These are phyloP conservation scores for Dactylellina sp. DNA, from an alignment of 2,329 filamentous ascomycete genomes.

Conservation along the genomic window DNA sequence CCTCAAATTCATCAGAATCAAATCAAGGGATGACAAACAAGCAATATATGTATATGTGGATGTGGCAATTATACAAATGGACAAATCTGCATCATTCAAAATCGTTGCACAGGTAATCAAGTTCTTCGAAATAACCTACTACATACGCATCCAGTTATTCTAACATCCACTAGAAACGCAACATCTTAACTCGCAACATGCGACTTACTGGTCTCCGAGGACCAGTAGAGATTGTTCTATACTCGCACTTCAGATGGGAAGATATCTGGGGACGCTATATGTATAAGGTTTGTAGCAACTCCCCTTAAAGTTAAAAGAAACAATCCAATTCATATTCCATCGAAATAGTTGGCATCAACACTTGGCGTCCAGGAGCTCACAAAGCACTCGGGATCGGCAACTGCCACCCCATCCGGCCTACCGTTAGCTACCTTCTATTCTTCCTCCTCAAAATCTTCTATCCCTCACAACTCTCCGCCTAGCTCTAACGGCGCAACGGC, in stretches of 20 bases:
- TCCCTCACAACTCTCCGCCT: too few relatives aligned
- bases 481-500: too few relatives aligned
- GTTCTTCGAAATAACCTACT: too few relatives aligned
- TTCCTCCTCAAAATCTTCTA: too few relatives aligned
- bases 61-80: not conserved
- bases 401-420: too few relatives aligned
- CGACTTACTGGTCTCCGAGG: not conserved
- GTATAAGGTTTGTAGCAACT: not conserved
- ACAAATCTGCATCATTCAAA: constrained; percentile 4
- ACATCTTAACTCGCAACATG: not conserved
- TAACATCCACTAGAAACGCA: not conserved
- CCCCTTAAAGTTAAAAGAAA: not conserved
- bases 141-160: not conserved
- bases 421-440: too few relatives aligned
- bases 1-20: not conserved
- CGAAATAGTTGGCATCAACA: too few relatives aligned
- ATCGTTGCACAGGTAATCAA: not conserved
- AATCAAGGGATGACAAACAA: not conserved
- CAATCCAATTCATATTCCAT: not conserved
- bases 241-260: not conserved
- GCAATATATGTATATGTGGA: not conserved
- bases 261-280: constrained; percentile 5
- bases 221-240: not conserved
- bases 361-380: too few relatives aligned
- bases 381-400: too few relatives aligned